A percentile compares a stretch with the other conserved stretches of the same genome.
phyloP scores from a whole-genome alignment of 2,329 filamentous ascomycete genomes.

The Periglandula ipomoeae region DNA sequence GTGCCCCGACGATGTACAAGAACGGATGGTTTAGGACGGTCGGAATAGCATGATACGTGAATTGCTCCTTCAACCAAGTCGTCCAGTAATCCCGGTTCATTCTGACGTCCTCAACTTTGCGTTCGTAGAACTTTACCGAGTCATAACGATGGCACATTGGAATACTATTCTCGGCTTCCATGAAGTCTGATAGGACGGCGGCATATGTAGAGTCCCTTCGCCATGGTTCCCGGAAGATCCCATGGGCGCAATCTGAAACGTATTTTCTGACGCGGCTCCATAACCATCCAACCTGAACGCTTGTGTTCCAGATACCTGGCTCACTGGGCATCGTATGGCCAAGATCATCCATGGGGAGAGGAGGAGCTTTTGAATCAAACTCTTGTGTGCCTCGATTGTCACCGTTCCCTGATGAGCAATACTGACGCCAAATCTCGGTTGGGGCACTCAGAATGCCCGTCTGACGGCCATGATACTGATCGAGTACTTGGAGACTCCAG shows the following conservation, averaged over 20 bases:
- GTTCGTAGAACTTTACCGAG: conserved; percentile 42
- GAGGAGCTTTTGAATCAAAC: conserved; percentile 26
- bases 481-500: conserved; percentile 41
- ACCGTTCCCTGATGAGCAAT: conserved; percentile 17
- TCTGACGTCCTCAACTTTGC: conserved; percentile 34
- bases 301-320: conserved; percentile 40
- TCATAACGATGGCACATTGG: conserved; percentile 44
- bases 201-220: conserved; percentile 42
- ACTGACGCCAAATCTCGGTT: conserved; percentile 31
- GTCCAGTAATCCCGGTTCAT: conserved; percentile 39
- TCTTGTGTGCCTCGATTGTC: conserved; percentile 14
- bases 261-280: conserved; percentile 39
- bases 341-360: conserved; percentile 33
- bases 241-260: conserved; percentile 37
- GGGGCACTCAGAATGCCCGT: conserved; percentile 32
- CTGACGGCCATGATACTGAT: conserved; percentile 40
- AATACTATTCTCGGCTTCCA: conserved; percentile 38
- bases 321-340: conserved; percentile 31
- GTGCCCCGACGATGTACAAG: conserved; percentile 41
- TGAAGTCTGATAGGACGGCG: conserved; percentile 39
- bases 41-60: conserved; percentile 42
- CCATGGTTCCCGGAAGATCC: conserved; percentile 40
- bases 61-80: conserved; percentile 43
- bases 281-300: conserved; percentile 39
- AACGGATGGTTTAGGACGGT: conserved; percentile 45